A percentile compares a stretch with the other conserved stretches of the same genome.
Conservation (phyloP, 345 rosid genomes). For the Hypericum perforatum region DNA sequence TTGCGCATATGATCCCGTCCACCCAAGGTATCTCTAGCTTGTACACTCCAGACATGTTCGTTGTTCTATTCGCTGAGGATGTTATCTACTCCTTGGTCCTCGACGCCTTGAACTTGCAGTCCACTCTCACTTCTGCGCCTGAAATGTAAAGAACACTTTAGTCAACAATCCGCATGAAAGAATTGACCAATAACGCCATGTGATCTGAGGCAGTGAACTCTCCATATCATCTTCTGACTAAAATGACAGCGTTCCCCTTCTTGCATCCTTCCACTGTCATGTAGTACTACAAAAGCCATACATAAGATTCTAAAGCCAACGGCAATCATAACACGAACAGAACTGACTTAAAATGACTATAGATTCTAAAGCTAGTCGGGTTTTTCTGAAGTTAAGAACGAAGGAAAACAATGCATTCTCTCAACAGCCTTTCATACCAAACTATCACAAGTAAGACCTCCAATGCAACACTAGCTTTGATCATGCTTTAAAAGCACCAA, state of each 20-base stretch:
- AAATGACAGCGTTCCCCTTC: slow-evolving; percentile 21
- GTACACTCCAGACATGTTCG: slow-evolving; percentile 69
- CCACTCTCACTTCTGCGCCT: slow-evolving; percentile 81
- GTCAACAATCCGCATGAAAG: not conserved
- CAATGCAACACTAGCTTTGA: too few relatives aligned
- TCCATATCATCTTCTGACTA: slow-evolving; percentile 18
- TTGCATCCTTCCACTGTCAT: slow-evolving; percentile 20
- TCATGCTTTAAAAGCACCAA: too few relatives aligned
- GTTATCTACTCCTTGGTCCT: slow-evolving; percentile 48
- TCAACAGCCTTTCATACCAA: too few relatives aligned
- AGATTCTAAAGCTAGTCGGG: too few relatives aligned
- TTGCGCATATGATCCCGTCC: slow-evolving; percentile 66
- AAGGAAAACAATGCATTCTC: too few relatives aligned
- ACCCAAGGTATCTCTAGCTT: slow-evolving; percentile 62
- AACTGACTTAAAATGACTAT: too few relatives aligned
- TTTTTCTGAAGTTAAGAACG: too few relatives aligned
- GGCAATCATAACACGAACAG: too few relatives aligned
- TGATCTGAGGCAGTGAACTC: not conserved
- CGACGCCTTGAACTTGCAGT: slow-evolving; percentile 68
- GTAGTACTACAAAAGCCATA: slow-evolving; percentile 8
- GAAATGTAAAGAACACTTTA: slow-evolving; percentile 4
- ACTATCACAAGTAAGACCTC: too few relatives aligned
- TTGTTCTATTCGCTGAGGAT: slow-evolving; percentile 80
- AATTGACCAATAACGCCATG: too few relatives aligned
- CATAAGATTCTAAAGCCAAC: too few relatives aligned